Evolutionary conservation across 164 flowering plant genomes (phyloP), one percentile per base, ranked within the genome.

Genomic region (Liriodendron chinense): DNA sequence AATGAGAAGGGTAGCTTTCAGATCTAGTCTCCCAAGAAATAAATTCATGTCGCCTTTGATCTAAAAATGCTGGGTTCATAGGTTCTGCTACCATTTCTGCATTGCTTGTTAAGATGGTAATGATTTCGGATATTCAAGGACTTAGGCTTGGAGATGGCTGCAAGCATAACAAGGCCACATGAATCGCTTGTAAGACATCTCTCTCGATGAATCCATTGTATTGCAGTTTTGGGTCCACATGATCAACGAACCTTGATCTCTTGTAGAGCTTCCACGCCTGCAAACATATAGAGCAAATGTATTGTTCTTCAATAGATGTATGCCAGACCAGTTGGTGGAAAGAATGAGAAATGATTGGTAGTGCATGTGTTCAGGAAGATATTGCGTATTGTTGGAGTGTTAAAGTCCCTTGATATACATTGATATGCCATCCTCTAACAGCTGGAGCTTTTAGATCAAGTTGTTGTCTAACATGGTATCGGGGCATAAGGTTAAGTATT

Each of bases 261-360:
- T 87, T 90, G 20, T 89, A 84, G n/a, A 91, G 83, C 82, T 85
- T 91, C 93, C 96, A 91, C 26, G 93, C 92, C 93, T 91, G 62
- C 9, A 64, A 68, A 69, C 9, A 79, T 23, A 75, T 75, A 63
- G 64, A 50, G 22, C 18, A 75, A 68, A 66, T 49, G 70, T 3
- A 10, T 8, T 18, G 24, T 13, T 1, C 4, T 8, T 16, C 3
- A n/a, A 56, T 6, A 1, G 23, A n/a, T 10, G 14, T 24, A 5
- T 56, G 21, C 5, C 2, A 47, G 9, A 57, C n/a, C 23, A 20
- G 47, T 24, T 43, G 5, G 28, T 23, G 34, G 8, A 74, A 22
- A 62, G 22, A 68, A 14, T 67, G 6, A 4, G 62, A 3, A 8
- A 25, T 12, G 13, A 5, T 9, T 10, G 53, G 71, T 9, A 53